Conservation (phyloP, 225 moss, liverwort and hornwort genomes). For the Polytrichum commune region DNA sequence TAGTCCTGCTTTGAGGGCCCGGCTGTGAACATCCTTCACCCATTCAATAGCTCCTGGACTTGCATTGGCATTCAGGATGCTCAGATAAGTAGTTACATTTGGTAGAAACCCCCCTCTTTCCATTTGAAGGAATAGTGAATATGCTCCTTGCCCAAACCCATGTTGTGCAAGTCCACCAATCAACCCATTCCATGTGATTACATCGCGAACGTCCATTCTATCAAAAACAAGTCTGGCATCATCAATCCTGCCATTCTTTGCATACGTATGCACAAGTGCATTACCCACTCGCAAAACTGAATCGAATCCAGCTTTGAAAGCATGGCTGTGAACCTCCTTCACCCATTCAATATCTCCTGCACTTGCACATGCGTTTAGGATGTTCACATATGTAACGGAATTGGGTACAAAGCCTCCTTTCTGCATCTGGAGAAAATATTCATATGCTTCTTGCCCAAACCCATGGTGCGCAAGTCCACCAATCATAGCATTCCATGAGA, state of each 20-base stretch:
- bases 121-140: conserved; percentile 1
- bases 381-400: conserved; percentile 9
- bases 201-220: not conserved
- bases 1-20: not conserved
- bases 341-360: conserved; percentile 7
- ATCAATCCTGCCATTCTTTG: too few relatives aligned
- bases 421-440: conserved; percentile 6
- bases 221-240: not conserved
- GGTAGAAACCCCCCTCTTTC: not conserved
- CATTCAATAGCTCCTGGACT: conserved; percentile 5
- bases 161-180: not conserved
- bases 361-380: conserved; percentile 13
- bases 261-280: too few relatives aligned
- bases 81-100: conserved; percentile 1
- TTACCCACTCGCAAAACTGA: too few relatives aligned
- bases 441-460: not conserved
- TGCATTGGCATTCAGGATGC: conserved; percentile 9
- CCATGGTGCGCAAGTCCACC: not conserved
- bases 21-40: conserved; percentile 9
- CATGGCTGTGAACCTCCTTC: conserved; percentile 6
- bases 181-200: conserved; percentile 2
- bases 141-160: conserved; percentile 5
- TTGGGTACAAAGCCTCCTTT: conserved; percentile 4
- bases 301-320: conserved; percentile 2
- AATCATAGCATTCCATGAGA: too few relatives aligned